These are phyloP conservation scores for Entomortierella beljakovae DNA, from an alignment of 192 early-diverging fungal species.

Conservation along the genomic window DNA sequence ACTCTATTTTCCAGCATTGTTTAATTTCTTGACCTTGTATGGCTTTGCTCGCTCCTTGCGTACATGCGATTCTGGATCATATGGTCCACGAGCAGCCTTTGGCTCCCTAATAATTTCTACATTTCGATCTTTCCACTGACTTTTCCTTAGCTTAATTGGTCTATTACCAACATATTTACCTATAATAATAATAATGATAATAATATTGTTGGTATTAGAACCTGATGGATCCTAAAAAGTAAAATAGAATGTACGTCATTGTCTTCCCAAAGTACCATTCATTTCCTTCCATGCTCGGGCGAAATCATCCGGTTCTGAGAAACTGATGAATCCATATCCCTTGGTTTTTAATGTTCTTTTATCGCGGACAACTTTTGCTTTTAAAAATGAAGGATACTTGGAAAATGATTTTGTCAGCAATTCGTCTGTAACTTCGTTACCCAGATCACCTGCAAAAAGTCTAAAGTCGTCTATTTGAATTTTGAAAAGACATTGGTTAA, in stretches of 20 bases:
- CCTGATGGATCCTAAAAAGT: neutral
- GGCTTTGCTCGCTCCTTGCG: constrained; percentile 49
- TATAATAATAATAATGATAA: constrained; percentile 37
- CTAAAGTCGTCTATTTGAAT: constrained; percentile 83
- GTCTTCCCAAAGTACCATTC: constrained; percentile 71
- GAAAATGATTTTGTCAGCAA: constrained; percentile 81
- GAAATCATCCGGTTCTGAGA: constrained; percentile 92
- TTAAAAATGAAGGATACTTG: constrained; percentile 88
- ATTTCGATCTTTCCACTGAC: constrained; percentile 92
- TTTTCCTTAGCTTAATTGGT: constrained; percentile 94
- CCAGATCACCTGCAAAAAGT: constrained; percentile 94
- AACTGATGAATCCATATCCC: constrained; percentile 96
- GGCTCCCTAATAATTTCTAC: constrained; percentile 66
- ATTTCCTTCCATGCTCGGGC: constrained; percentile 94
- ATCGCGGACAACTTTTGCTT: constrained; percentile 86
- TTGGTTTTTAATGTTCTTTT: constrained; percentile 87
- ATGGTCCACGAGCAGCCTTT: constrained; percentile 36
- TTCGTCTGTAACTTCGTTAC: constrained; percentile 93
- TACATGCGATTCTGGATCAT: constrained; percentile 31
- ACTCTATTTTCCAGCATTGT: constrained; percentile 49
- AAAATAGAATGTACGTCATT: neutral
- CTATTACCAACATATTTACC: constrained; percentile 96
- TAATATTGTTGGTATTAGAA: neutral
- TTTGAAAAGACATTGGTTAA: no score
- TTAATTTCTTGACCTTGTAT: constrained; percentile 53